These are phyloP conservation scores for Calocybe gangraenosa DNA, from an alignment of 768 basidiomycete species.

Conservation along the genomic window DNA sequence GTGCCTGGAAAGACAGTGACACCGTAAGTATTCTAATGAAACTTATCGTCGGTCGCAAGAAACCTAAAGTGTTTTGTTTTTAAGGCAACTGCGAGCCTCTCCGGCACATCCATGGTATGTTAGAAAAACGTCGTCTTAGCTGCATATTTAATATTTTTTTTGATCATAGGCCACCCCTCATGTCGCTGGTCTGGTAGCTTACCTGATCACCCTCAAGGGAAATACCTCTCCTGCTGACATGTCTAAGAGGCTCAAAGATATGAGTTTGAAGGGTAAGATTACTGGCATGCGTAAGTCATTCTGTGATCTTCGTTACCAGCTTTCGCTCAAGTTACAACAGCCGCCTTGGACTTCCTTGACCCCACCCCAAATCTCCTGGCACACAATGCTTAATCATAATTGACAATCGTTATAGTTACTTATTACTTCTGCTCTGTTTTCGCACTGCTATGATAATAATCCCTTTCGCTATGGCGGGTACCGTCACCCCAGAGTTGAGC, in stretches of 20 bases:
- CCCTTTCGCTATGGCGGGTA: too few relatives aligned
- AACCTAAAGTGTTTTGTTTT: background rate
- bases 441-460: too few relatives aligned
- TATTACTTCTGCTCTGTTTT: too few relatives aligned
- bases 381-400: background rate
- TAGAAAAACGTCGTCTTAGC: background rate
- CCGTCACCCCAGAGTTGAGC: too few relatives aligned
- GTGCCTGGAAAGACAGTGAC: slow-evolving; percentile 19
- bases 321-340: background rate
- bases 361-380: background rate
- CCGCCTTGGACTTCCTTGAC: background rate
- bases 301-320: too few relatives aligned
- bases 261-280: background rate
- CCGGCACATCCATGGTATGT: slow-evolving; percentile 14
- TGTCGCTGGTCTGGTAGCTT: slow-evolving; percentile 10
- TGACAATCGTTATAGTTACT: too few relatives aligned
- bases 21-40: slow-evolving; percentile 3
- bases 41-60: too few relatives aligned
- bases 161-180: slow-evolving; percentile 11
- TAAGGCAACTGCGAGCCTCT: slow-evolving; percentile 2
- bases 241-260: background rate
- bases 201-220: slow-evolving; percentile 5
- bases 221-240: slow-evolving; percentile 7
- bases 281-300: slow-evolving; percentile 7
- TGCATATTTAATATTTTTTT: background rate